Evolutionary conservation across 140 eudicot genomes (phyloP).

Genomic region (Bidens hawaiensis): DNA sequence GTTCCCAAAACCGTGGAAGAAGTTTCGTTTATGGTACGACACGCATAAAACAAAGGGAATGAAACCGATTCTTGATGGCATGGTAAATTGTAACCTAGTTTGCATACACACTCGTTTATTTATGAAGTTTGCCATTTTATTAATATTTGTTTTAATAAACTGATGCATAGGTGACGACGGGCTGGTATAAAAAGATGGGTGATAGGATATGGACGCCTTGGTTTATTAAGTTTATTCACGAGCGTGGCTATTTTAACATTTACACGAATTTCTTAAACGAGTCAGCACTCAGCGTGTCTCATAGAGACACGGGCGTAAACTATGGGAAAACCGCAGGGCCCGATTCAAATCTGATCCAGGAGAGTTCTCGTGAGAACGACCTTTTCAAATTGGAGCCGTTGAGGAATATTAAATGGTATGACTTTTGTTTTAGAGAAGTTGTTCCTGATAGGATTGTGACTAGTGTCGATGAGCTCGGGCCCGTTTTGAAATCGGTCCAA

Average conservation of each 20-base stretch:
- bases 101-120: not conserved
- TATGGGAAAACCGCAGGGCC: slow-evolving; percentile 96
- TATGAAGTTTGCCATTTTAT: not conserved
- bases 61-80: slow-evolving; percentile 88
- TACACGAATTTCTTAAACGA: slow-evolving; percentile 73
- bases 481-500: slow-evolving; percentile 44
- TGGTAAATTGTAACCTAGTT: slow-evolving; percentile 90
- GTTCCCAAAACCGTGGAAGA: slow-evolving; percentile 97
- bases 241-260: slow-evolving; percentile 76
- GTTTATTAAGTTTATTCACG: slow-evolving; percentile 84
- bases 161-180: slow-evolving; percentile 65
- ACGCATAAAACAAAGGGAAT: slow-evolving; percentile 69
- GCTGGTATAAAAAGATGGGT: slow-evolving; percentile 94
- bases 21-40: slow-evolving; percentile 94
- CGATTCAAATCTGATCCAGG: slow-evolving; percentile 66
- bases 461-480: slow-evolving; percentile 45
- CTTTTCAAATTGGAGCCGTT: slow-evolving; percentile 50
- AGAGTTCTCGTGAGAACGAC: slow-evolving; percentile 32
- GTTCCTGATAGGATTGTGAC: slow-evolving; percentile 53
- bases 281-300: slow-evolving; percentile 82
- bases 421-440: slow-evolving; percentile 80
- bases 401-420: slow-evolving; percentile 77
- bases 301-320: slow-evolving; percentile 89
- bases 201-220: slow-evolving; percentile 97
- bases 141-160: slow-evolving; percentile 2